phyloP scores from a whole-genome alignment of 1,139 yeast species.

The Suhomyces chickasaworum region DNA sequence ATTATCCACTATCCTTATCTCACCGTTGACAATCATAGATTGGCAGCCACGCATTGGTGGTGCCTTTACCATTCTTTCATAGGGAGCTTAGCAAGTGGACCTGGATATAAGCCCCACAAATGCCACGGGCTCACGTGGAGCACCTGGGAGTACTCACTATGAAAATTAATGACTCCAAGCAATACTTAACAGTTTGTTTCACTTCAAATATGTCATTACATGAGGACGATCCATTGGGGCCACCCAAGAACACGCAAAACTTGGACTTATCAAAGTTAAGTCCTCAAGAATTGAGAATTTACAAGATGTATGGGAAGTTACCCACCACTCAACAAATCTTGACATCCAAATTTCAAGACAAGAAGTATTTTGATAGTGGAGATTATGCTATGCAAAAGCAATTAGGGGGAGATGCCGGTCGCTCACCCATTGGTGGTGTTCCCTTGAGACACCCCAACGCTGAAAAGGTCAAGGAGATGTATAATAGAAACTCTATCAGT shows the following conservation, averaged over 20 bases:
- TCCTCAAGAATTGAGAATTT: conserved; percentile 69
- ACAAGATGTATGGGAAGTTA: conserved; percentile 82
- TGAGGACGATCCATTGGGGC: conserved; percentile 52
- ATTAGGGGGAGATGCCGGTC: conserved; percentile 31
- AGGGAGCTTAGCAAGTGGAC: too few species aligned
- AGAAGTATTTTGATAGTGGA: conserved; percentile 95
- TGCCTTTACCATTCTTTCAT: too few species aligned
- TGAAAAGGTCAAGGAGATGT: conserved; percentile 51
- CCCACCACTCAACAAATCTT: conserved; percentile 86
- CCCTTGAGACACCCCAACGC: conserved; percentile 53
- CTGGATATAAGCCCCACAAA: too few species aligned
- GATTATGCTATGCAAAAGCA: conserved; percentile 91
- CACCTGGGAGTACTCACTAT: too few species aligned
- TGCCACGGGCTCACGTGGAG: conserved; percentile 10
- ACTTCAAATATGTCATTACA: conserved; percentile 16
- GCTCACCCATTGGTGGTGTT: conserved; percentile 33
- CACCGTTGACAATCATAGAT: too few species aligned
- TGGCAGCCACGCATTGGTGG: too few species aligned
- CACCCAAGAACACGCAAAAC: conserved; percentile 48
- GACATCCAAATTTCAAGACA: conserved; percentile 77
- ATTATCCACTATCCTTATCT: too few species aligned
- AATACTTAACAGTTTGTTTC: neutral
- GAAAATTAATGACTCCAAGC: conserved; percentile 13
- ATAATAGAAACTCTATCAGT: conserved; percentile 48
- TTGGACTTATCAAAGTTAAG: conserved; percentile 59